Percentiles rank a stretch among this genome's conserved stretches.
These are phyloP conservation scores for Leishmania mexicana DNA, from an alignment of 208 protist species.

Conservation along the genomic window DNA sequence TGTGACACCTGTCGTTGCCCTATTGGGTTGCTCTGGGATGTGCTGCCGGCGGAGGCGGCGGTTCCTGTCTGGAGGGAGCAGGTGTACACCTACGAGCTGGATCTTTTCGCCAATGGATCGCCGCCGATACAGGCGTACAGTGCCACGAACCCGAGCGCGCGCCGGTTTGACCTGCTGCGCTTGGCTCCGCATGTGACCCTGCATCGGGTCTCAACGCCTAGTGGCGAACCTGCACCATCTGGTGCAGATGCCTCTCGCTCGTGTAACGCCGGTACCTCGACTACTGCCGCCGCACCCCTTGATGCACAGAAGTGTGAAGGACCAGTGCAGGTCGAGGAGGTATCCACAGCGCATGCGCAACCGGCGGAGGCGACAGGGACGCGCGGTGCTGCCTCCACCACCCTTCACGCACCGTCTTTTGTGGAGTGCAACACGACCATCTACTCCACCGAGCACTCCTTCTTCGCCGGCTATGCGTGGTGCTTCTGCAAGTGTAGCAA, in stretches of 20 bases:
- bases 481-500: conserved; percentile 52
- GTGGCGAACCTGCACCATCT: background rate
- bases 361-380: background rate
- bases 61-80: conserved; percentile 45
- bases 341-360: background rate
- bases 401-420: conserved; percentile 9
- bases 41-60: conserved; percentile 41
- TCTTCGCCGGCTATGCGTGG: conserved; percentile 82
- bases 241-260: background rate
- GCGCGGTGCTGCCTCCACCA: background rate
- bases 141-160: conserved; percentile 67
- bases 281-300: background rate
- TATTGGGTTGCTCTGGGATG: conserved; percentile 44
- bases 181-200: conserved; percentile 31
- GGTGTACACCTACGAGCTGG: conserved; percentile 78
- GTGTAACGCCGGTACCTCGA: background rate
- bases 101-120: conserved; percentile 56
- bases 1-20: conserved; percentile 57
- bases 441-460: conserved; percentile 78
- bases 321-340: background rate
- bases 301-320: background rate
- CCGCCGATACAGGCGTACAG: conserved; percentile 73
- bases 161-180: conserved; percentile 79
- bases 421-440: conserved; percentile 25
- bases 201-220: background rate